Evolutionary conservation across 2,329 filamentous ascomycete genomes (phyloP).

Genomic region (Ophiostoma perfectum): DNA sequence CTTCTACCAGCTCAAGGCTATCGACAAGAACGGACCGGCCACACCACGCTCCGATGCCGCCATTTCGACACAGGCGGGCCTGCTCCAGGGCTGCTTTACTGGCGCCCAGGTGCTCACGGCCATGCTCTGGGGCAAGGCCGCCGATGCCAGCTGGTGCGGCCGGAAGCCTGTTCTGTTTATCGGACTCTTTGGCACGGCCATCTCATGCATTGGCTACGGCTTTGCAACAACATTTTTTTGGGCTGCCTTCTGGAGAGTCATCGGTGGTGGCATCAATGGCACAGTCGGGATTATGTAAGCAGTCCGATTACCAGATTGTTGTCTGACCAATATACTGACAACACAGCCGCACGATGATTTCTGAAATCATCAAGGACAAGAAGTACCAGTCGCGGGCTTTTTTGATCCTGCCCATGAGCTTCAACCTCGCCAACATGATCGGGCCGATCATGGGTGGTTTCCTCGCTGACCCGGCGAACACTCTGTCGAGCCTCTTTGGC

Average conservation of each 20-base stretch:
- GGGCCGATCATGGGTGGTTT: conserved; percentile 54
- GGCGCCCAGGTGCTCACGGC: conserved; percentile 69
- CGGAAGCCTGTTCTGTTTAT: conserved; percentile 66
- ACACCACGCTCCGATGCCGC: conserved; percentile 18
- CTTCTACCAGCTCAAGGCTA: conserved; percentile 27
- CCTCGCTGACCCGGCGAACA: conserved; percentile 59
- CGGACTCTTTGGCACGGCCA: conserved; percentile 59
- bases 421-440: conserved; percentile 60
- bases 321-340: background rate
- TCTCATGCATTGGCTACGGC: conserved; percentile 66
- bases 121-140: conserved; percentile 65
- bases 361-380: conserved; percentile 45
- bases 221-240: conserved; percentile 61
- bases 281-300: conserved; percentile 42
- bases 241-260: conserved; percentile 59
- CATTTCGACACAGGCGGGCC: conserved; percentile 54
- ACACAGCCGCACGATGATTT: conserved; percentile 39
- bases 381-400: conserved; percentile 39
- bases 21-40: conserved; percentile 14
- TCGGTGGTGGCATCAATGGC: conserved; percentile 55
- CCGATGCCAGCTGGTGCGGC: conserved; percentile 54
- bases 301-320: background rate
- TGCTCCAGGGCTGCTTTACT: conserved; percentile 66
- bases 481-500: conserved; percentile 59
- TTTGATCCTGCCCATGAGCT: conserved; percentile 58